Conservation (phyloP, 805 yeast species). For the Cyberlindnera samutprakarnensis region DNA sequence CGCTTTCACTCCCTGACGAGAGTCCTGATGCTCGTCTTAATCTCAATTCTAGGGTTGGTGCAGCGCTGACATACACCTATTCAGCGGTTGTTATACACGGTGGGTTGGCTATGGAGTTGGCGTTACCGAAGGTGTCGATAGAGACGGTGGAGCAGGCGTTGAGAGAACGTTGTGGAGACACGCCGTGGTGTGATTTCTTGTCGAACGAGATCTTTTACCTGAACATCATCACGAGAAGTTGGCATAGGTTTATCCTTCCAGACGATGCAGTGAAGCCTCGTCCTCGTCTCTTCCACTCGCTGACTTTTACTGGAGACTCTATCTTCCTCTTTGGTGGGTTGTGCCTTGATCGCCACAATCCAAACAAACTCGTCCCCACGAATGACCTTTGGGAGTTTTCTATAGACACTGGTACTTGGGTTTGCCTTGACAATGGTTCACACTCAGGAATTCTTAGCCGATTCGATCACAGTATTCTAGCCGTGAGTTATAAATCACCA, state of each 20-base stretch:
- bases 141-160: constrained; percentile 11
- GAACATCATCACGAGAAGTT: constrained; percentile 48
- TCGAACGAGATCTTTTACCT: constrained; percentile 60
- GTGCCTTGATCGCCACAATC: constrained; percentile 27
- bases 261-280: constrained; percentile 8
- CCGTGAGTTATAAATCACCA: constrained; percentile 30
- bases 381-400: constrained; percentile 70
- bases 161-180: constrained; percentile 2
- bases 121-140: constrained; percentile 8
- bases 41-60: constrained; percentile 60
- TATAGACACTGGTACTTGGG: constrained; percentile 46
- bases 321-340: constrained; percentile 65
- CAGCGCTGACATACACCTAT: constrained; percentile 48
- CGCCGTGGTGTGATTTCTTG: constrained; percentile 20
- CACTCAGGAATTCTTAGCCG: constrained; percentile 32
- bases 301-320: constrained; percentile 41
- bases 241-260: constrained; percentile 37
- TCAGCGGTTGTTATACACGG: constrained; percentile 61
- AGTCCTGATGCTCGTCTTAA: constrained; percentile 41
- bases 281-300: constrained; percentile 50
- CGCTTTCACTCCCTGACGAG: constrained; percentile 47
- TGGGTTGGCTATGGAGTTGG: constrained; percentile 55
- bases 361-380: constrained; percentile 34
- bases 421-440: constrained; percentile 38
- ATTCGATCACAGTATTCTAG: constrained; percentile 45